These are phyloP conservation scores for Trypanosoma lewisi DNA, from an alignment of 208 protist genomes.

Conservation along the genomic window DNA sequence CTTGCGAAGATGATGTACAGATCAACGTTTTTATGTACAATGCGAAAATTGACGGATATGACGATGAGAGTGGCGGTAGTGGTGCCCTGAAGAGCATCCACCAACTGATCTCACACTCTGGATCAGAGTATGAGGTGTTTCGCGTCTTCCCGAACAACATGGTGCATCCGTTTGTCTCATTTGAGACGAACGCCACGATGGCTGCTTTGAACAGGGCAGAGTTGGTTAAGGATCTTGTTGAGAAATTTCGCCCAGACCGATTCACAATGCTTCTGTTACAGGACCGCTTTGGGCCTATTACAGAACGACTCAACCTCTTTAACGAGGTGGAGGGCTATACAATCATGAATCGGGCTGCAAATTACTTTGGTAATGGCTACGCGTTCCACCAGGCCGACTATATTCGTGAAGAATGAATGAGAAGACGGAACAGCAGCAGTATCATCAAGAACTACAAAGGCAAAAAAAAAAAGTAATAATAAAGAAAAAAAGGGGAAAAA, in stretches of 20 bases:
- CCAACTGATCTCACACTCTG: conserved; percentile 29
- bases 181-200: conserved; percentile 67
- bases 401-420: conserved; percentile 19
- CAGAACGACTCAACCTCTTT: conserved; percentile 34
- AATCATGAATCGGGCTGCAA: conserved; percentile 57
- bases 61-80: conserved; percentile 7
- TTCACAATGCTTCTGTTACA: conserved; percentile 71
- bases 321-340: conserved; percentile 48
- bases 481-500: background rate
- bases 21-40: conserved; percentile 81
- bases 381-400: conserved; percentile 76
- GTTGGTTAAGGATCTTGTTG: conserved; percentile 48
- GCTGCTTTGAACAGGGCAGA: conserved; percentile 22
- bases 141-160: conserved; percentile 38
- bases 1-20: conserved; percentile 51
- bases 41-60: conserved; percentile 26
- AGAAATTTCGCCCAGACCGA: conserved; percentile 44
- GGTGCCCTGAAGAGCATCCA: conserved; percentile 25
- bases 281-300: conserved; percentile 42
- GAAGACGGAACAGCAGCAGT: background rate
- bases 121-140: conserved; percentile 63
- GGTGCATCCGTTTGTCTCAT: conserved; percentile 43
- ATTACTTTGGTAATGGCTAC: conserved; percentile 79
- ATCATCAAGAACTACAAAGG: too few relatives aligned
- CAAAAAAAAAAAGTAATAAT: background rate